Evolutionary conservation across 495 filamentous ascomycete genomes (phyloP), one percentile per base, ranked within the genome.

Genomic region (Penicillium robsamsonii): DNA sequence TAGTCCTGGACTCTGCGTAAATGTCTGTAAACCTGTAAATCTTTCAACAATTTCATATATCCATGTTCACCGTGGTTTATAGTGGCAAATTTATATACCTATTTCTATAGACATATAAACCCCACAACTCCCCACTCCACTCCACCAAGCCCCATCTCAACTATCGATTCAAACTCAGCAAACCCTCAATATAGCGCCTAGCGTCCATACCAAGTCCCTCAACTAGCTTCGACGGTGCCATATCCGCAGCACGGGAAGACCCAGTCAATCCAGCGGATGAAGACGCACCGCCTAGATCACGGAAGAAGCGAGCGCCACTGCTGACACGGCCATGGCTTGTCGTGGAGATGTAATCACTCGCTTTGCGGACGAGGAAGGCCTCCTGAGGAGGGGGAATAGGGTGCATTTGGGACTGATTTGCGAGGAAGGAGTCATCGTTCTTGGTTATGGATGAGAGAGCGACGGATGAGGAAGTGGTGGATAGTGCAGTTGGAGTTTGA

Each of bases 201-300:
- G 91, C 89, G 81, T 96, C 91, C 55, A 96, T 78, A 0, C 92
- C 92, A 60, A 96, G 86, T 4, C 92, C 92, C 69, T 93, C 90
- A n/a, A 86, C 87, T 53, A 95, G 65, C 54, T 83, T 81, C 25
- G 78, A 80, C 0, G 88, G 82, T 11, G 82, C 83, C 54, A 83
- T 85, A 27, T 84, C 69, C 20, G 58, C 57, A 15, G 57, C 37
- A 37, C 58, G 31, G 55, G 64, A 56, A 44, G 61, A 63, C 57
- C 58, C 42, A 41, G 58, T 51, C 38, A 67, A 46, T 7, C 63
- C 61, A 30, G 57, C 56, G 3, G 71, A 69, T 9, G 45, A 20
- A 33, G 73, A 70, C 3, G 72, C 70, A 10, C 75, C 77, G 42
- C 74, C 74, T 0, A 77, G 63, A 50, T 80, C 77, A 18, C 75